Percentiles rank a stretch among this genome's conserved stretches.
These are phyloP conservation scores for Bombardia bombarda DNA, from an alignment of 495 filamentous ascomycete species.

Conservation along the genomic window DNA sequence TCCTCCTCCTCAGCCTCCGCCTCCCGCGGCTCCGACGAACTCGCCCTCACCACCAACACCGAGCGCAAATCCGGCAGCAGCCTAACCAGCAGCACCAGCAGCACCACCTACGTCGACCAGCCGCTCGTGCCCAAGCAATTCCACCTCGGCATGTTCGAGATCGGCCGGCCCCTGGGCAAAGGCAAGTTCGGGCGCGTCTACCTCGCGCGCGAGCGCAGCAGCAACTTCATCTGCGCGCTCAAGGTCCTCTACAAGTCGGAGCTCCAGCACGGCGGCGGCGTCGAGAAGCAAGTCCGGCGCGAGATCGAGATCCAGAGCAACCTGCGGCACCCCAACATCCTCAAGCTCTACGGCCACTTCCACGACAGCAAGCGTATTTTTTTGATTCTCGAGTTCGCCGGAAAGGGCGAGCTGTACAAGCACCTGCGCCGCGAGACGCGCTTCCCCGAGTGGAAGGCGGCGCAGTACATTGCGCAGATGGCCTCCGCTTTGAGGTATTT, in stretches of 20 bases:
- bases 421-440: constrained; percentile 79
- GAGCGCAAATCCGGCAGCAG: constrained; percentile 40
- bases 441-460: constrained; percentile 94
- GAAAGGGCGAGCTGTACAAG: constrained; percentile 94
- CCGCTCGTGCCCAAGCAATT: constrained; percentile 60
- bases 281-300: constrained; percentile 93
- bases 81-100: constrained; percentile 4
- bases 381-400: constrained; percentile 91
- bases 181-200: constrained; percentile 98
- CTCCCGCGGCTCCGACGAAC: constrained; percentile 39
- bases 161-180: constrained; percentile 90
- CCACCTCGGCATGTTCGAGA: constrained; percentile 98
- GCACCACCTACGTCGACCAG: constrained; percentile 42
- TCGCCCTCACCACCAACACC: constrained; percentile 25
- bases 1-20: constrained; percentile 17
- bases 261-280: constrained; percentile 62
- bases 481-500: constrained; percentile 84
- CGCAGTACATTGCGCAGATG: constrained; percentile 98
- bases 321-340: constrained; percentile 90
- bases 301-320: constrained; percentile 99
- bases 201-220: constrained; percentile 80
- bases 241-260: constrained; percentile 96
- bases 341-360: constrained; percentile 91
- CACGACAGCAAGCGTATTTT: constrained; percentile 96
- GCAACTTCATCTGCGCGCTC: constrained; percentile 88